These are phyloP conservation scores for Paraurostyla sp. DNA, from an alignment of 73 alveolate genomes.

Conservation along the genomic window DNA sequence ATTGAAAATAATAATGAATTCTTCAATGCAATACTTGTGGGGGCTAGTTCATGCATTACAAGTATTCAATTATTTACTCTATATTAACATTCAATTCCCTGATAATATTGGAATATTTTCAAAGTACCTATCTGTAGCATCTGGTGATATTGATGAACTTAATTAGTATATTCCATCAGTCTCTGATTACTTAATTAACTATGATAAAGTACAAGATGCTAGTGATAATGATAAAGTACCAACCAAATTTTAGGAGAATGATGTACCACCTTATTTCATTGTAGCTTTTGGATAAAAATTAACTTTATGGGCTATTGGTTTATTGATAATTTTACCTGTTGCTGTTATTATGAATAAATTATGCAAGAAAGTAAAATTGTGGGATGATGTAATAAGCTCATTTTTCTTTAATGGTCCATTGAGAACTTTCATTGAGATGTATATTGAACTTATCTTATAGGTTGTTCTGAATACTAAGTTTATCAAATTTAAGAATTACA, in stretches of 20 bases:
- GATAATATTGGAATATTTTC: neutral
- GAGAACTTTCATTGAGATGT: constrained; percentile 12
- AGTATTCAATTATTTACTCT: constrained; percentile 30
- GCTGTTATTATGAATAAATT: neutral
- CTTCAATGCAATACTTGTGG: constrained; percentile 58
- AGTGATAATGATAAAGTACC: neutral
- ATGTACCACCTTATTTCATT: constrained; percentile 1
- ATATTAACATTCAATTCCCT: constrained; percentile 54
- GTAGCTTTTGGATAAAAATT: neutral
- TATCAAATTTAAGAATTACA: neutral
- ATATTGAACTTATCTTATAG: neutral
- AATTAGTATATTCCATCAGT: constrained; percentile 1
- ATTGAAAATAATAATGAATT: neutral
- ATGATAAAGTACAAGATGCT: neutral
- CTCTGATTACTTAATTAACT: neutral
- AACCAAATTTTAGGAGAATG: neutral
- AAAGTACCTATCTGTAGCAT: constrained; percentile 25
- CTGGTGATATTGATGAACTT: constrained; percentile 62
- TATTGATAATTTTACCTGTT: neutral
- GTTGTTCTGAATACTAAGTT: neutral
- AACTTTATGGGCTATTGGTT: neutral
- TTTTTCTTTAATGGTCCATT: constrained; percentile 23
- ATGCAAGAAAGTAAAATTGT: constrained; percentile 13
- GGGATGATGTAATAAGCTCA: neutral
- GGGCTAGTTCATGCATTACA: constrained; percentile 57